Percentiles rank a stretch among this genome's conserved stretches.
phyloP scores from a whole-genome alignment of 768 basidiomycete species.

The Strobilomyces confusus region DNA sequence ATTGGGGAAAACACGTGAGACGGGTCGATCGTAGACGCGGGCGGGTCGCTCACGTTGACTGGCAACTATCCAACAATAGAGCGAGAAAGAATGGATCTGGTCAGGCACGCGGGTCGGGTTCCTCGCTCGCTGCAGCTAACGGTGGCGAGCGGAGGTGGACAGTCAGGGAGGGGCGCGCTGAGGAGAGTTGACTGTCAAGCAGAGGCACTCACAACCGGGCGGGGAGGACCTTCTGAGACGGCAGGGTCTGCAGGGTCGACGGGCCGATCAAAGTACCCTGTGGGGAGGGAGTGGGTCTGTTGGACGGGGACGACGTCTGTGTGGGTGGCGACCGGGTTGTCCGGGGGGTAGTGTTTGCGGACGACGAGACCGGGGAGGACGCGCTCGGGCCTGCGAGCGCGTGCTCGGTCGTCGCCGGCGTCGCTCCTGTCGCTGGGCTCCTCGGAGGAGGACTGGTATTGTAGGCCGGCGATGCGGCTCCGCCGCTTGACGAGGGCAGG shows the following conservation, averaged over 20 bases:
- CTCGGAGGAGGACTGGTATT: constrained; percentile 26
- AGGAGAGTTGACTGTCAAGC: constrained; percentile 12
- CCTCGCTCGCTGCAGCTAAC: constrained; percentile 19
- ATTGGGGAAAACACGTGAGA: constrained; percentile 14
- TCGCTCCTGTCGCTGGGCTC: constrained; percentile 30
- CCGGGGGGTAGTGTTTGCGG: not conserved
- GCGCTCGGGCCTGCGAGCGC: constrained; percentile 9
- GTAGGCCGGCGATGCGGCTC: constrained; percentile 20
- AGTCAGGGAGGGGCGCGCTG: constrained; percentile 7
- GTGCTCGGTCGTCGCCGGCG: constrained; percentile 14
- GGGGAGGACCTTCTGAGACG: constrained; percentile 9
- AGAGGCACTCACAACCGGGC: constrained; percentile 26
- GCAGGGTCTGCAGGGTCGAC: constrained; percentile 1
- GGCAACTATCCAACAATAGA: constrained; percentile 22
- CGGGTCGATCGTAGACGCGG: not conserved
- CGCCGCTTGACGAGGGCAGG: constrained; percentile 29
- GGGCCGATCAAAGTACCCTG: constrained; percentile 1
- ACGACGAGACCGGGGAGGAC: not conserved
- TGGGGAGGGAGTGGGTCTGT: constrained; percentile 9
- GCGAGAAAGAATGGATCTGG: constrained; percentile 5
- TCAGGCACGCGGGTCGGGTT: constrained; percentile 4
- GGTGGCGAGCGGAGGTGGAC: constrained; percentile 15
- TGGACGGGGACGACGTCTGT: not conserved
- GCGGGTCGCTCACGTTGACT: constrained; percentile 21
- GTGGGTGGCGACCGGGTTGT: not conserved